phyloP scores from a whole-genome alignment of 75 land plant species.

The Picea sitchensis region DNA sequence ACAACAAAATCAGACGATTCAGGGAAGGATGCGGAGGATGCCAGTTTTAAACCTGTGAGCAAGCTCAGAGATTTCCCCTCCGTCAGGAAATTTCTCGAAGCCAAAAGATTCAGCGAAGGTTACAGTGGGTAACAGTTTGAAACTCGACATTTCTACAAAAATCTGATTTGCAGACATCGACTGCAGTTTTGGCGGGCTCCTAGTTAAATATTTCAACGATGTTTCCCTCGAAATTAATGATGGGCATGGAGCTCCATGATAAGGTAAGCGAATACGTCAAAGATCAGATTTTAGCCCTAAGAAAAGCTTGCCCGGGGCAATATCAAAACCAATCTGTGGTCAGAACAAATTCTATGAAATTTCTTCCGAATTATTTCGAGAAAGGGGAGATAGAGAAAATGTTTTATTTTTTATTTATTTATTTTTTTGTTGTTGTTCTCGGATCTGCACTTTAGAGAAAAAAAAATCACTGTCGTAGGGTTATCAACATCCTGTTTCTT shows the following conservation, averaged over 20 bases:
- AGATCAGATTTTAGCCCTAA: conserved; percentile 78
- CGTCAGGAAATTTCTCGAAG: no score
- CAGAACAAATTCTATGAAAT: conserved; percentile 98
- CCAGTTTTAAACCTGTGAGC: no score
- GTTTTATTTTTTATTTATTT: conserved; percentile 77
- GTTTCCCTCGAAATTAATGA: conserved; percentile 80
- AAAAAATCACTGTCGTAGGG: conserved; percentile 91
- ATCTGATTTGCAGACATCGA: conserved; percentile 91
- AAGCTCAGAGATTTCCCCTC: no score
- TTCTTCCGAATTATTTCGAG: conserved; percentile 87
- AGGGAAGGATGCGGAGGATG: no score
- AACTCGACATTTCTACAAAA: conserved; percentile 14
- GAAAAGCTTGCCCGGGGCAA: conserved; percentile 67
- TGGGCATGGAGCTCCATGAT: conserved; percentile 97
- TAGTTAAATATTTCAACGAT: conserved; percentile 77
- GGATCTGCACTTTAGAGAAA: conserved; percentile 96
- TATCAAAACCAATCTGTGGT: conserved; percentile 87
- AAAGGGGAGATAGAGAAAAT: conserved; percentile 94
- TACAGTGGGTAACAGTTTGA: background rate
- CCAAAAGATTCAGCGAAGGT: background rate
- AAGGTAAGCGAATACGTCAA: conserved; percentile 98
- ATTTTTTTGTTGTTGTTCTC: conserved; percentile 47
- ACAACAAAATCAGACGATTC: no score
- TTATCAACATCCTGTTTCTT: conserved; percentile 78
- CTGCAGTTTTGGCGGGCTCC: conserved; percentile 96